Evolutionary conservation across 2,329 filamentous ascomycete species (phyloP).

Genomic region (Aspergillus cejpii): DNA sequence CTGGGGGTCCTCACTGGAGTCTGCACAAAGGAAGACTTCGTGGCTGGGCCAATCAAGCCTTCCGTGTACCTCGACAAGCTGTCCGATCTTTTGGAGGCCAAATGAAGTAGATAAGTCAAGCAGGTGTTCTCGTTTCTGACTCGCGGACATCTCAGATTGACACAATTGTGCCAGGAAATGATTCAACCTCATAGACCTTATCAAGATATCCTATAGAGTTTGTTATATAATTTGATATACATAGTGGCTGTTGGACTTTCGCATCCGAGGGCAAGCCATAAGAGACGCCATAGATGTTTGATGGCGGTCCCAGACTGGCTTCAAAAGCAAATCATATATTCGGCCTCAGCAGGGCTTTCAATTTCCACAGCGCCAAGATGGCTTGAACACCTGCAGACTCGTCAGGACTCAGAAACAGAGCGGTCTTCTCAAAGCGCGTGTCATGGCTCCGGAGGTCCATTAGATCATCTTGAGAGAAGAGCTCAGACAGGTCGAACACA

Average conservation of each 20-base stretch:
- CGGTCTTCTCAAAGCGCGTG: slow-evolving; percentile 27
- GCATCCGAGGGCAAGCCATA: neutral
- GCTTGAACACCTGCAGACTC: slow-evolving; percentile 23
- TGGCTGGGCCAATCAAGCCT: slow-evolving; percentile 67
- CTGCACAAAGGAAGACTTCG: slow-evolving; percentile 70
- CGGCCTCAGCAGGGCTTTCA: slow-evolving; percentile 27
- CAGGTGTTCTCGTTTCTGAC: neutral
- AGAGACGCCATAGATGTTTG: neutral
- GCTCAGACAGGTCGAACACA: slow-evolving; percentile 32
- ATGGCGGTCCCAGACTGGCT: neutral
- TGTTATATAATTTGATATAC: neutral
- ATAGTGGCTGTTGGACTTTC: neutral
- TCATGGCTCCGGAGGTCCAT: slow-evolving; percentile 23
- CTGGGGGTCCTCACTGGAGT: slow-evolving; percentile 88
- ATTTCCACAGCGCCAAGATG: slow-evolving; percentile 36
- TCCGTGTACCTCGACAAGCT: slow-evolving; percentile 78
- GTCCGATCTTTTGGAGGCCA: slow-evolving; percentile 58
- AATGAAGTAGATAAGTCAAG: slow-evolving; percentile 1
- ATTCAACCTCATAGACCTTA: neutral
- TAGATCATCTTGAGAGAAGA: slow-evolving; percentile 29
- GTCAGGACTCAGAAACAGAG: slow-evolving; percentile 34
- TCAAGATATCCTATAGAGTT: neutral
- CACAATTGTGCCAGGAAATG: neutral
- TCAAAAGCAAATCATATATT: neutral
- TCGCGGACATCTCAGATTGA: neutral